Evolutionary conservation across 805 yeast species (phyloP).

Genomic region (Metschnikowia picachoensis): DNA sequence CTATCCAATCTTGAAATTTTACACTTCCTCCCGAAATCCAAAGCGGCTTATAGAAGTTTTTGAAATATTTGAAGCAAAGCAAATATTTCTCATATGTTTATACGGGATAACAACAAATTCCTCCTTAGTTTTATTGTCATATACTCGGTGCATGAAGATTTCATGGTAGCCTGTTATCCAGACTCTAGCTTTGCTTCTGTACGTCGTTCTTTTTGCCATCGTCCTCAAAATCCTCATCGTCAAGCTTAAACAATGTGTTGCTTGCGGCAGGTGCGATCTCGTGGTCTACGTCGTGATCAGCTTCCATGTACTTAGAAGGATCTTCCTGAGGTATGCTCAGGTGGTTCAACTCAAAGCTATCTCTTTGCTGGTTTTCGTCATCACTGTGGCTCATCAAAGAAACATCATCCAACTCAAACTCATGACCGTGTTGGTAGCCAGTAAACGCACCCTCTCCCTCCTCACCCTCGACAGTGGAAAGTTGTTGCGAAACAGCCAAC

Average conservation of each 20-base stretch:
- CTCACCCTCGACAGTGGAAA: conserved; percentile 72
- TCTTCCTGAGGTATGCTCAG: conserved; percentile 17
- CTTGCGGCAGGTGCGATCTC: conserved; percentile 14
- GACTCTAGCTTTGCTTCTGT: neutral
- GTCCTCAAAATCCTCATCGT: conserved; percentile 30
- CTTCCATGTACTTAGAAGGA: conserved; percentile 33
- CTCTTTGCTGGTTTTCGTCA: conserved; percentile 29
- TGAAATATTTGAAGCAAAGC: too few relatives aligned
- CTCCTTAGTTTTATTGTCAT: too few relatives aligned
- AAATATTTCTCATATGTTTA: too few relatives aligned
- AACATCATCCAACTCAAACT: conserved; percentile 57
- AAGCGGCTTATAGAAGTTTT: too few relatives aligned
- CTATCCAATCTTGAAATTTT: too few relatives aligned
- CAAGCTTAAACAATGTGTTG: conserved; percentile 40
- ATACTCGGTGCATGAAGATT: too few relatives aligned
- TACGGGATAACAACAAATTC: too few relatives aligned
- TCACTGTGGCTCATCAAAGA: conserved; percentile 49
- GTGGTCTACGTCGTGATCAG: conserved; percentile 13
- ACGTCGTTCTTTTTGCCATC: conserved; percentile 2
- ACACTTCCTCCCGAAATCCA: too few relatives aligned
- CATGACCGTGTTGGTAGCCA: conserved; percentile 42
- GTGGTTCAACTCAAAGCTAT: conserved; percentile 37
- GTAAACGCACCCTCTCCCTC: conserved; percentile 18
- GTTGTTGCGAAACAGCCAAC: conserved; percentile 90
- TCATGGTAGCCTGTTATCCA: too few relatives aligned